Conservation (phyloP, 169 alveolate genomes). For the Plasmodium ovale region DNA sequence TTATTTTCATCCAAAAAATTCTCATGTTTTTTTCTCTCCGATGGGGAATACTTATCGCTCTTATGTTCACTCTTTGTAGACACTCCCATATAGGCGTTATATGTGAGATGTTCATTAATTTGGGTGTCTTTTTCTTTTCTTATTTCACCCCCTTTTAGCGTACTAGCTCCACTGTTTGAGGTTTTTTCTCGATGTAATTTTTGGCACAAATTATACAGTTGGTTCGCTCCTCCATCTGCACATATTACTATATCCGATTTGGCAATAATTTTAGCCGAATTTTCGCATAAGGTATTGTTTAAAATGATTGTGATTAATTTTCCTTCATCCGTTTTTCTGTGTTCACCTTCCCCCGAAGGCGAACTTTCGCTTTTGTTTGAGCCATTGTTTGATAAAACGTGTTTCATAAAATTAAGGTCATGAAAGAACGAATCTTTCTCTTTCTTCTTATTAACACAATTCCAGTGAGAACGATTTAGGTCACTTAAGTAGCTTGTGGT, state of each 20-base stretch:
- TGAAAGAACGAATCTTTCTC: background rate
- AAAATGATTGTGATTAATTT: conserved; percentile 51
- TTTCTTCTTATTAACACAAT: background rate
- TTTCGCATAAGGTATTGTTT: conserved; percentile 23
- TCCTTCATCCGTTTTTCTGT: background rate
- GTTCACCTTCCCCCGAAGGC: background rate
- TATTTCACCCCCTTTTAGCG: background rate
- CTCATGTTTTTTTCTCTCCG: too few species aligned
- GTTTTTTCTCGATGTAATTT: conserved; percentile 1
- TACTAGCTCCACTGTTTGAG: background rate
- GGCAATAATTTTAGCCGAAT: conserved; percentile 33
- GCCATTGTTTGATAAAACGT: conserved; percentile 47
- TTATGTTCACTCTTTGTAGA: too few species aligned
- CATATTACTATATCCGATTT: conserved; percentile 64
- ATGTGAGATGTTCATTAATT: too few species aligned
- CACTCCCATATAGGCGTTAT: too few species aligned
- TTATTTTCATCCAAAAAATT: too few species aligned
- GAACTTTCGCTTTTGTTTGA: background rate
- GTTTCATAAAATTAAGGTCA: conserved; percentile 70
- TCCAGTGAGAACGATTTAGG: background rate
- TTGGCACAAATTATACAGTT: conserved; percentile 30
- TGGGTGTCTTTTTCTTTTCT: background rate
- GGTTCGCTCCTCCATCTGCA: conserved; percentile 77
- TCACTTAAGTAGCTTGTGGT: background rate
- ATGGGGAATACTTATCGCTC: too few species aligned